These are phyloP conservation scores for Manihot esculenta DNA, from an alignment of 441 rosid genomes.

Conservation along the genomic window DNA sequence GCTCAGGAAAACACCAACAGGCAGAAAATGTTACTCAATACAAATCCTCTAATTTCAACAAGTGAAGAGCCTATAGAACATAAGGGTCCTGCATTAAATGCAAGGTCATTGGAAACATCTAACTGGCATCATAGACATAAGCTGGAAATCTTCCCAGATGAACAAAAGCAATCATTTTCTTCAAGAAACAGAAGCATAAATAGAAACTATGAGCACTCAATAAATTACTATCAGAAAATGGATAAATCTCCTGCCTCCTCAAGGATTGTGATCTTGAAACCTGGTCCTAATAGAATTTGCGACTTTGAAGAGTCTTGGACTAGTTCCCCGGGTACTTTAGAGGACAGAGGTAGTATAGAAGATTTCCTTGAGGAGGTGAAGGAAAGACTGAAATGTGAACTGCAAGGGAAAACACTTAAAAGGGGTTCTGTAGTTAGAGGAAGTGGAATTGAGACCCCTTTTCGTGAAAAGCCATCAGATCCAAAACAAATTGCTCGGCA, in stretches of 20 bases:
- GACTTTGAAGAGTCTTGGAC: constrained; percentile 63
- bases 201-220: constrained; percentile 31
- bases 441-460: constrained; percentile 77
- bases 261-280: constrained; percentile 75
- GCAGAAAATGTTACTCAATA: constrained; percentile 25
- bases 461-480: constrained; percentile 58
- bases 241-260: constrained; percentile 45
- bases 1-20: constrained; percentile 29
- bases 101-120: constrained; percentile 26
- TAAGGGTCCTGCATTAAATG: constrained; percentile 23
- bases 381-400: constrained; percentile 68
- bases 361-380: constrained; percentile 92
- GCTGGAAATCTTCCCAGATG: constrained; percentile 32
- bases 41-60: constrained; percentile 13
- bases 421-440: constrained; percentile 61
- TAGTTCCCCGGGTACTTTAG: constrained; percentile 52
- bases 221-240: constrained; percentile 35
- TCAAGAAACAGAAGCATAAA: constrained; percentile 45
- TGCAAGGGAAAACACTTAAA: constrained; percentile 64
- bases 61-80: constrained; percentile 30
- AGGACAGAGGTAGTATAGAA: constrained; percentile 75
- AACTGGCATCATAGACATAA: constrained; percentile 31
- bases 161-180: constrained; percentile 38
- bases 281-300: constrained; percentile 68
- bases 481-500: constrained; percentile 48